A percentile compares a stretch with the other conserved stretches of the same genome.
These are phyloP conservation scores for Chaetomiaceae sp. DNA, from an alignment of 2,329 filamentous ascomycete species.

Conservation along the genomic window DNA sequence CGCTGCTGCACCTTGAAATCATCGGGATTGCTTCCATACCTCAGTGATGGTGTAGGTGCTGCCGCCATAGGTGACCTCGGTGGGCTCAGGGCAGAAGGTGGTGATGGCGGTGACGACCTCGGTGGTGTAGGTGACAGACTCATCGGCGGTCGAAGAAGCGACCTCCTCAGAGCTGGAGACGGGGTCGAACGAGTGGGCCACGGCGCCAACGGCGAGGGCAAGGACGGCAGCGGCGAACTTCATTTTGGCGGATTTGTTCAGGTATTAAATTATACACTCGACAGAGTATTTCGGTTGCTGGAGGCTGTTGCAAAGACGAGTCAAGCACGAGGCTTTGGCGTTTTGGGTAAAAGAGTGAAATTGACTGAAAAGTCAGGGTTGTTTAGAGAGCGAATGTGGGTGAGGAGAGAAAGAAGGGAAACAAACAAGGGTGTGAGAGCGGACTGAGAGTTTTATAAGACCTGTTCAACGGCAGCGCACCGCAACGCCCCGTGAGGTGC, in stretches of 20 bases:
- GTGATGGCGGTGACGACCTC: slow-evolving; percentile 62
- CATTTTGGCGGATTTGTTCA: slow-evolving; percentile 57
- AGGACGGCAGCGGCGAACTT: slow-evolving; percentile 56
- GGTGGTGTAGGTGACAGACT: slow-evolving; percentile 56
- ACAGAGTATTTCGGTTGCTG: slow-evolving; percentile 23
- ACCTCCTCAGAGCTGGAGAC: too few species aligned
- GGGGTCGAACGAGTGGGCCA: slow-evolving; percentile 35
- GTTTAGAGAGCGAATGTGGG: slow-evolving; percentile 43
- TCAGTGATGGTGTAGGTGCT: slow-evolving; percentile 66
- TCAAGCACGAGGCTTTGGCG: slow-evolving; percentile 26
- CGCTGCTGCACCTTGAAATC: too few species aligned
- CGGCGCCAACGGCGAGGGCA: slow-evolving; percentile 48
- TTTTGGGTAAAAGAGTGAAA: slow-evolving; percentile 50
- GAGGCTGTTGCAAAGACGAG: slow-evolving; percentile 28
- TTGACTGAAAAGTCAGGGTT: slow-evolving; percentile 54
- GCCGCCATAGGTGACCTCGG: slow-evolving; percentile 58
- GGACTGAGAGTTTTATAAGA: slow-evolving; percentile 48
- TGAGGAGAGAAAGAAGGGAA: slow-evolving; percentile 38
- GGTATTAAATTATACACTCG: slow-evolving; percentile 37
- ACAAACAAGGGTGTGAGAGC: slow-evolving; percentile 33
- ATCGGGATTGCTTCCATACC: slow-evolving; percentile 39
- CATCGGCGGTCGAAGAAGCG: too few species aligned
- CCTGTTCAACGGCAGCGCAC: slow-evolving; percentile 19
- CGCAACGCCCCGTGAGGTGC: not conserved
- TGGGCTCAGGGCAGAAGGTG: slow-evolving; percentile 69